Percentiles rank a stretch among this genome's conserved stretches.
Evolutionary conservation across 768 basidiomycete genomes (phyloP).

Genomic region (Pisolithus orientalis): DNA sequence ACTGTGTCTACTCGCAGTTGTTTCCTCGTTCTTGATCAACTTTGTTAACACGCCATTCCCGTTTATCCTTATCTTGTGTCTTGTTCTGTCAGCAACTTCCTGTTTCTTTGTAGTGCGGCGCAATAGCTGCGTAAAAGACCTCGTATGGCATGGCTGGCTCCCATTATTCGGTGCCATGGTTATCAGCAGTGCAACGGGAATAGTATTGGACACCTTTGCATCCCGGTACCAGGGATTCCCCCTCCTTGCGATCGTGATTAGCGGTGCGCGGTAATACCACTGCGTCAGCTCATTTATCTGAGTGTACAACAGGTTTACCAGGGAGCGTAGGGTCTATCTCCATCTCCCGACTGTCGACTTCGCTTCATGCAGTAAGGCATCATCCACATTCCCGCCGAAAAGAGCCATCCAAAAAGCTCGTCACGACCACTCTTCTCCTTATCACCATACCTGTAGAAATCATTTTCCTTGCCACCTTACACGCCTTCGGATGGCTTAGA

Average conservation of each 20-base stretch:
- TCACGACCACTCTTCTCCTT: slow-evolving; percentile 61
- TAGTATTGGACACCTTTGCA: slow-evolving; percentile 88
- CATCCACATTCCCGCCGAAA: slow-evolving; percentile 2
- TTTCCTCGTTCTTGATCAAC: slow-evolving; percentile 67
- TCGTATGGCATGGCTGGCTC: slow-evolving; percentile 82
- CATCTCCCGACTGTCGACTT: slow-evolving; percentile 85
- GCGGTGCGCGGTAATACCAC: slow-evolving; percentile 43
- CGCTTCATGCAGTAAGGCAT: slow-evolving; percentile 51
- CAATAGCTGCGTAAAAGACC: slow-evolving; percentile 63
- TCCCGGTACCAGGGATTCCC: slow-evolving; percentile 84
- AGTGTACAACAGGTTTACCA: slow-evolving; percentile 53
- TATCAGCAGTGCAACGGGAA: slow-evolving; percentile 82
- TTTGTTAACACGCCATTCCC: slow-evolving; percentile 63
- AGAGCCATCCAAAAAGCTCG: slow-evolving; percentile 41
- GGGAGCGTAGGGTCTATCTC: slow-evolving; percentile 89
- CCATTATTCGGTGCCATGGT: slow-evolving; percentile 89
- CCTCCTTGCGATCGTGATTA: slow-evolving; percentile 80
- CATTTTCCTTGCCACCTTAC: slow-evolving; percentile 63
- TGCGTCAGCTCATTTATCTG: not conserved
- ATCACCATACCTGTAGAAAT: slow-evolving; percentile 80
- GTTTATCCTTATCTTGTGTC: slow-evolving; percentile 43
- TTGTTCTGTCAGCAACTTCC: slow-evolving; percentile 41
- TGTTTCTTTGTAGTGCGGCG: slow-evolving; percentile 53
- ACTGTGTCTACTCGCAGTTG: slow-evolving; percentile 69
- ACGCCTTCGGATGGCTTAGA: slow-evolving; percentile 70